Evolutionary conservation across 163 green algal species (phyloP).

Genomic region (Trebouxia gelatinosa): DNA sequence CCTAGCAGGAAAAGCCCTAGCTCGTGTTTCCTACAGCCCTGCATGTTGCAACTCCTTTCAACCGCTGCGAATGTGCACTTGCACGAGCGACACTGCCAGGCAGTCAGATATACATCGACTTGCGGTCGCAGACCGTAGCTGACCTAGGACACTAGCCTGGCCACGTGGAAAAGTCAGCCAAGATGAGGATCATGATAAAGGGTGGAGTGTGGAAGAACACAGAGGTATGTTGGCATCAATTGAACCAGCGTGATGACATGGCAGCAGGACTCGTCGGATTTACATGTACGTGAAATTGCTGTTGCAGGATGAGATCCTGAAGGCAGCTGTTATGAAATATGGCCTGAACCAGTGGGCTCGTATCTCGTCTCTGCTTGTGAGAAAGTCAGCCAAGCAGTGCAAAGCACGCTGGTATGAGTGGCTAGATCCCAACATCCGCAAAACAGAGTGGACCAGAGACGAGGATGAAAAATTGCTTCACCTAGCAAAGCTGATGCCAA

Average conservation of each 20-base stretch:
- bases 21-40: no score
- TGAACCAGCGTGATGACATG: not conserved
- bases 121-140: no score
- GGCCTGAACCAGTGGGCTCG: slow-evolving; percentile 97
- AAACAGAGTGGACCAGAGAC: slow-evolving; percentile 99
- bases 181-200: slow-evolving; percentile 89
- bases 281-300: not conserved
- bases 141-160: no score
- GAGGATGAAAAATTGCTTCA: slow-evolving; percentile 99
- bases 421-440: slow-evolving; percentile 99
- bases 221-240: slow-evolving; percentile 55
- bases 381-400: slow-evolving; percentile 99
- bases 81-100: no score
- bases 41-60: no score
- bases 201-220: slow-evolving; percentile 97
- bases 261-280: not conserved
- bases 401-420: slow-evolving; percentile 97
- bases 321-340: slow-evolving; percentile 99
- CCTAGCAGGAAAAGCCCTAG: no score
- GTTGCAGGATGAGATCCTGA: slow-evolving; percentile 98
- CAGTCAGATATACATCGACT: no score
- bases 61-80: no score
- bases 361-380: slow-evolving; percentile 96
- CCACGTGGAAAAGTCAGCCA: no score
- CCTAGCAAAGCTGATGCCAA: slow-evolving; percentile 99